Base-by-base conservation (phyloP, 148 eudicot species). In the Arbutus unedo region DNA sequence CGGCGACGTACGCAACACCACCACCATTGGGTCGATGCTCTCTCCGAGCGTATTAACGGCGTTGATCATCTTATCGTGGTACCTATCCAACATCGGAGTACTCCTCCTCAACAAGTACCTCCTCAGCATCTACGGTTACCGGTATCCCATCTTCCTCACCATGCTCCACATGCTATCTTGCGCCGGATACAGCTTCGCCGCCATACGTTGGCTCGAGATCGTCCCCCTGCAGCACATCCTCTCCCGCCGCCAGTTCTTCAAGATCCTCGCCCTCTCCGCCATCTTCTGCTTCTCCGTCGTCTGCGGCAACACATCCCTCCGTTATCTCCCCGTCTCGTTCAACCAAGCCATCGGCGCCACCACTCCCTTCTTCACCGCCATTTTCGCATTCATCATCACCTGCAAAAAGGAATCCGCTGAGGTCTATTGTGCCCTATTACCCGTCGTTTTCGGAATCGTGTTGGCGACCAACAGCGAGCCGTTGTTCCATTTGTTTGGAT, bases 321-420 rank as follows among this genome's bases (percentile, higher is more conserved):
- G 90, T 18, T 95, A 90, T 88, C 87, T 95, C 3, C 98, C 97
- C 0, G 94, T 95, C 0, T 95, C 98, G 1, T 95, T 95, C 66
- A 95, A 95, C 75, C 98, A 95, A 23, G 97, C 98, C 0, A 93
- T 95, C 6, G 98, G 98, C 6, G 97, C 98, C 0, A 95, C 98
- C 0, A 95, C 98, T 0, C 98, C 98, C 0, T 95, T 95, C 75
- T 95, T 95, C 82, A 95, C 98, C 0, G 98, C 98, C 4, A 85
- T 95, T 3, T 95, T 95, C 75, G 91, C 98, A 0, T 90, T 92
- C 71, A 41, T 93, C 23, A 92, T 95, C 38, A 93, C 94, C 2
- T 93, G 93, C 67, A 87, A 88, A 45, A 90, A 90, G 31, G 97
- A 95, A 59, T 78, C 95, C 0, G 90, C 87, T 1, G 84, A 83